Conservation (phyloP, 129 eudicot species). For the Flaveria bidentis region DNA sequence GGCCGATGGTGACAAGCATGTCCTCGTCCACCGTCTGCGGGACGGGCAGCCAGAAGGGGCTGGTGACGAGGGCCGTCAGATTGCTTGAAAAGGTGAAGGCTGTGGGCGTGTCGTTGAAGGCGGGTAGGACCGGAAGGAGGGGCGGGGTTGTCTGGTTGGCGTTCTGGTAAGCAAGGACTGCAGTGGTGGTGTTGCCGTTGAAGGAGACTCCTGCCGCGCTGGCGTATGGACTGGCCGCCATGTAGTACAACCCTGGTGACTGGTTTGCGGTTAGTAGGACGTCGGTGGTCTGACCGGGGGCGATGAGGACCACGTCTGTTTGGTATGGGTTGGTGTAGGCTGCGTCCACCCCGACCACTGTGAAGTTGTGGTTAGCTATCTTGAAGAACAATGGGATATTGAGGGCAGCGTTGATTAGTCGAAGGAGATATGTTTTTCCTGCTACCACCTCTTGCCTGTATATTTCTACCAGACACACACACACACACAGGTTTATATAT, state of each 20-base stretch:
- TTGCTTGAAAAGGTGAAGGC: slow-evolving; percentile 46
- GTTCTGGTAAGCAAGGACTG: slow-evolving; percentile 44
- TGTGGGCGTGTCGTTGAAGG: slow-evolving; percentile 60
- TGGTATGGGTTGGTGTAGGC: slow-evolving; percentile 55
- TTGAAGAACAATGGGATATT: slow-evolving; percentile 68
- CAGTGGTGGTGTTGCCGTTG: slow-evolving; percentile 58
- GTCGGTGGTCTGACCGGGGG: slow-evolving; percentile 78
- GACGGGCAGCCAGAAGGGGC: slow-evolving; percentile 52
- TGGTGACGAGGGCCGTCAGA: slow-evolving; percentile 53
- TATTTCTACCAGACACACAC: slow-evolving; percentile 38
- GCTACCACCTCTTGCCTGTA: slow-evolving; percentile 42
- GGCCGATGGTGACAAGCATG: slow-evolving; percentile 63
- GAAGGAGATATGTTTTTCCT: slow-evolving; percentile 69
- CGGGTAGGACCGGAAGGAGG: slow-evolving; percentile 54
- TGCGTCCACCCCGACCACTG: slow-evolving; percentile 76
- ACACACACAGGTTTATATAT: no score
- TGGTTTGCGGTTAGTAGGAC: slow-evolving; percentile 68
- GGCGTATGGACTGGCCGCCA: slow-evolving; percentile 61
- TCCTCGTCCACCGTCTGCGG: slow-evolving; percentile 52
- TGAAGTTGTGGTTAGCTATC: slow-evolving; percentile 66
- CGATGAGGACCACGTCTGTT: slow-evolving; percentile 61
- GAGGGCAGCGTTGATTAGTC: slow-evolving; percentile 89
- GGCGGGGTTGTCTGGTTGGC: slow-evolving; percentile 46
- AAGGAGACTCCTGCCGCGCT: slow-evolving; percentile 38
- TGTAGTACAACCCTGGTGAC: slow-evolving; percentile 54